Evolutionary conservation across 164 flowering plant species (phyloP).

Genomic region (Annona cherimola): DNA sequence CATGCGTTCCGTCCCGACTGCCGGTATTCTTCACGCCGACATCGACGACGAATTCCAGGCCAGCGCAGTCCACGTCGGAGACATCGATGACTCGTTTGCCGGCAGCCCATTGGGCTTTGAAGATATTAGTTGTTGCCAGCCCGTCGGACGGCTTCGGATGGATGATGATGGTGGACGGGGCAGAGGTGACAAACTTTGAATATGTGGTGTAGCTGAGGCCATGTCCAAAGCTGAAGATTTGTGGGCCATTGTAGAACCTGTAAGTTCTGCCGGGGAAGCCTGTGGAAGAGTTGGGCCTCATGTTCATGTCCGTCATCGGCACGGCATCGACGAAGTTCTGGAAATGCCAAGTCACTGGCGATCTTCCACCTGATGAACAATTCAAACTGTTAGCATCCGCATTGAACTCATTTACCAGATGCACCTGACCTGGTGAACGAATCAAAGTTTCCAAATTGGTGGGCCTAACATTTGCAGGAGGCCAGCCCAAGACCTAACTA

Average conservation of each 20-base stretch:
- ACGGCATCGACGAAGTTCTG: conserved; percentile 40
- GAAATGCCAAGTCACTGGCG: conserved; percentile 65
- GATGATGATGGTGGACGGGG: conserved; percentile 32
- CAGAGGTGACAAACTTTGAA: conserved; percentile 21
- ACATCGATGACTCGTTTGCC: conserved; percentile 23
- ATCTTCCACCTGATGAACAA: conserved; percentile 45
- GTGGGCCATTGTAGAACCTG: conserved; percentile 49
- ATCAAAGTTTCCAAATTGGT: background rate
- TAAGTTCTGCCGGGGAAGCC: conserved; percentile 67
- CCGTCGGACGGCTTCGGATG: conserved; percentile 1
- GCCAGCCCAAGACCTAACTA: background rate
- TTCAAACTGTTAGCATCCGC: background rate
- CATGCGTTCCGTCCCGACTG: conserved; percentile 35
- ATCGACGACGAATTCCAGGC: conserved; percentile 18
- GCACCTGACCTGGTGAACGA: background rate
- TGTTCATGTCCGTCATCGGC: conserved; percentile 65
- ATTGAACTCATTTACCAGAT: background rate
- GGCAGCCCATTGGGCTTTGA: background rate
- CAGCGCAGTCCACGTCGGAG: conserved; percentile 27
- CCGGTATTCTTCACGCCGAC: conserved; percentile 48
- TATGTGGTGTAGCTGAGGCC: conserved; percentile 67
- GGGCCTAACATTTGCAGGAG: background rate
- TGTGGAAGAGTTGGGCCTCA: conserved; percentile 40
- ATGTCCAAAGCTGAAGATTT: conserved; percentile 47
- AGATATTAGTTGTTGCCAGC: background rate